phyloP scores from a whole-genome alignment of 2,329 filamentous ascomycete species.

The Apiospora marii region DNA sequence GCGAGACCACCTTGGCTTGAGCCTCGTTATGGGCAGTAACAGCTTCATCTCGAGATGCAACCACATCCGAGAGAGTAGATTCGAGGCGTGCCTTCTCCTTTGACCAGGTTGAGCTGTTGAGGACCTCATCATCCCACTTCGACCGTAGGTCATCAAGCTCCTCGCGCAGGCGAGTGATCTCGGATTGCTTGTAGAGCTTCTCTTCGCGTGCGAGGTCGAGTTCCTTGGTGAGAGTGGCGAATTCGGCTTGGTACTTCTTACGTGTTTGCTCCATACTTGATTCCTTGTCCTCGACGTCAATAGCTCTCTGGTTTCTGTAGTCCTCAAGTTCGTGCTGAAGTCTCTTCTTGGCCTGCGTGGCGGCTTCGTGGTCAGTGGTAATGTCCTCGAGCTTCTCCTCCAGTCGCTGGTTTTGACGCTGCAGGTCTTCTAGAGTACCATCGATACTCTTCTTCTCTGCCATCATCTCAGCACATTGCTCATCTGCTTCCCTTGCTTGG shows the following conservation, averaged over 20 bases:
- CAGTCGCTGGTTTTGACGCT: slow-evolving; percentile 86
- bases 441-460: slow-evolving; percentile 93
- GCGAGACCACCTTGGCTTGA: slow-evolving; percentile 88
- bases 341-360: slow-evolving; percentile 88
- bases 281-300: slow-evolving; percentile 97
- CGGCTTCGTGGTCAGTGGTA: slow-evolving; percentile 85
- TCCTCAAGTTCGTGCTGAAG: slow-evolving; percentile 98
- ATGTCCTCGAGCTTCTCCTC: slow-evolving; percentile 93
- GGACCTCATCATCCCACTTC: slow-evolving; percentile 98
- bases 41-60: slow-evolving; percentile 91
- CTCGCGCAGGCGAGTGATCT: slow-evolving; percentile 89
- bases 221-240: slow-evolving; percentile 88
- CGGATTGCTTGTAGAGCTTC: slow-evolving; percentile 82
- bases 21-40: slow-evolving; percentile 93
- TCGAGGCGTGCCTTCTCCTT: slow-evolving; percentile 96
- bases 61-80: slow-evolving; percentile 86
- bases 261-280: slow-evolving; percentile 95
- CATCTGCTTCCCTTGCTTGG: slow-evolving; percentile 89
- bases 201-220: slow-evolving; percentile 94
- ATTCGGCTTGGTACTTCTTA: slow-evolving; percentile 96
- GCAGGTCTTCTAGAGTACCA: slow-evolving; percentile 83
- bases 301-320: slow-evolving; percentile 92
- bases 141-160: slow-evolving; percentile 93
- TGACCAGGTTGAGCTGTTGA: slow-evolving; percentile 97
- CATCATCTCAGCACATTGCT: slow-evolving; percentile 89